Percentiles rank a stretch among this genome's conserved stretches.
These are phyloP conservation scores for Tympanopsis confertula DNA, from an alignment of 2,329 filamentous ascomycete species.

Conservation along the genomic window DNA sequence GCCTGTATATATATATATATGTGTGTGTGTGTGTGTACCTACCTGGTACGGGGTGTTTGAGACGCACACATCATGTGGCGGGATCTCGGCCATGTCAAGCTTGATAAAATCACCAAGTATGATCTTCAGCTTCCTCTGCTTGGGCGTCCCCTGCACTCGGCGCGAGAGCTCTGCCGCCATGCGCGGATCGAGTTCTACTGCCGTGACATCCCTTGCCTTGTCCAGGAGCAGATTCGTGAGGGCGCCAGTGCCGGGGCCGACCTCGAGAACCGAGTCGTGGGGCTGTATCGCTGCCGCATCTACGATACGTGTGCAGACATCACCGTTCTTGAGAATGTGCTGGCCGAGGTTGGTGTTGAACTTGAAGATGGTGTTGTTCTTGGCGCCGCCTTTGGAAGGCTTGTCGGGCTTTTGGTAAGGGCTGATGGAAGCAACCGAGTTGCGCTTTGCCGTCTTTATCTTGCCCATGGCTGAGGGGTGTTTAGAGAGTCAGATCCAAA, in stretches of 20 bases:
- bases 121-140: constrained; percentile 47
- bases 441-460: no score
- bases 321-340: constrained; percentile 59
- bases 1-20: no score
- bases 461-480: no score
- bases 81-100: constrained; percentile 35
- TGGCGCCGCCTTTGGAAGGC: no score
- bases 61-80: constrained; percentile 59
- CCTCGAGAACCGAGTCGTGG: constrained; percentile 54
- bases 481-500: no score
- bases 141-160: constrained; percentile 53
- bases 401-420: no score
- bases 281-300: constrained; percentile 58
- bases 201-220: constrained; percentile 52
- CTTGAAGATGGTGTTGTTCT: constrained; percentile 53
- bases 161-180: constrained; percentile 64
- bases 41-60: constrained; percentile 51
- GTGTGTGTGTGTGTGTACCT: no score
- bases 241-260: constrained; percentile 58
- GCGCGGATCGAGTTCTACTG: constrained; percentile 57
- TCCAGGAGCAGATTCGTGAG: constrained; percentile 54
- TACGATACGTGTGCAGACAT: constrained; percentile 56
- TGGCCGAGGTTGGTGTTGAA: constrained; percentile 63
- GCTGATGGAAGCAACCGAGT: no score
- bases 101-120: constrained; percentile 60